Evolutionary conservation across 176 grass and related monocot species (phyloP).

Genomic region (Puya raimondii): DNA sequence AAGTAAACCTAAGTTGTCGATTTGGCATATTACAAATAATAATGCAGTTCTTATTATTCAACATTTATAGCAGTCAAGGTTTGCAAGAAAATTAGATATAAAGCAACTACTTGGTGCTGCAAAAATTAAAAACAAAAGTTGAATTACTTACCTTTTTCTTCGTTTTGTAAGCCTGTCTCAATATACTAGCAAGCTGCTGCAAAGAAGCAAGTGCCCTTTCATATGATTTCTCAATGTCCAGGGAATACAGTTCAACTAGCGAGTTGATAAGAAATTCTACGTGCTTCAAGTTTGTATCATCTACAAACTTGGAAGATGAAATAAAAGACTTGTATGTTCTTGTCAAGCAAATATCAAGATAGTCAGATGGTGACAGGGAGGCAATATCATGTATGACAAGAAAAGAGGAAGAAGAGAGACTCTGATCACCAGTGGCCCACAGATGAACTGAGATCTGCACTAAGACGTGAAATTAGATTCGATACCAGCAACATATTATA

Average conservation of each 20-base stretch:
- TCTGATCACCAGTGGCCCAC: conserved; percentile 73
- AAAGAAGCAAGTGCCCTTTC: conserved; percentile 46
- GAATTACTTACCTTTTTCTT: conserved; percentile 56
- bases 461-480: conserved; percentile 4
- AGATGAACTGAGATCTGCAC: conserved; percentile 71
- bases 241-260: conserved; percentile 66
- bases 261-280: conserved; percentile 61
- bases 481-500: not conserved
- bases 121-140: not conserved
- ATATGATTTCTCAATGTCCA: conserved; percentile 69
- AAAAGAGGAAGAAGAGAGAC: conserved; percentile 60
- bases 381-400: conserved; percentile 58
- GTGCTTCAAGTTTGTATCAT: conserved; percentile 45
- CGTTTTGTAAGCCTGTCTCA: conserved; percentile 53
- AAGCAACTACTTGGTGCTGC: too few species aligned
- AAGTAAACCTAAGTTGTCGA: too few species aligned
- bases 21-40: too few species aligned
- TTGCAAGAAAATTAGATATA: too few species aligned
- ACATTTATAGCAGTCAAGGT: too few species aligned
- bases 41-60: too few species aligned
- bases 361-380: conserved; percentile 47
- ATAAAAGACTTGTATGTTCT: conserved; percentile 62
- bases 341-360: conserved; percentile 59
- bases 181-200: conserved; percentile 54
- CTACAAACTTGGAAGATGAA: conserved; percentile 62